Evolutionary conservation across 495 filamentous ascomycete species (phyloP).

Genomic region (Neurospora sublineolata): DNA sequence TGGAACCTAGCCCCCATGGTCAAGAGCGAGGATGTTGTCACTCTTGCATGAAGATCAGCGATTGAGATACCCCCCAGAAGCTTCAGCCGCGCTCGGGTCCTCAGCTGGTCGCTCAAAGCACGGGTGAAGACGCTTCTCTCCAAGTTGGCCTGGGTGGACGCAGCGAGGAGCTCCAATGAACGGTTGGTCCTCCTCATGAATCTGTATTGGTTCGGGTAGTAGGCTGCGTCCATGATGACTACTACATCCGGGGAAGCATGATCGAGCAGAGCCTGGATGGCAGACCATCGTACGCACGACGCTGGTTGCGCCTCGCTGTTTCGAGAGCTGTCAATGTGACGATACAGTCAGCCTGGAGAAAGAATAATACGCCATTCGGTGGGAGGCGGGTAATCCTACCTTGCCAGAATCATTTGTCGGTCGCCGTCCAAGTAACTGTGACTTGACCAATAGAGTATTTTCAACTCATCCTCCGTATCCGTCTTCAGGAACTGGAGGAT

Average conservation of each 20-base stretch:
- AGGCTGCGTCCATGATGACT: conserved; percentile 41
- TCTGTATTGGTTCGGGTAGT: conserved; percentile 25
- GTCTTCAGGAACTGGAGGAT: conserved; percentile 22
- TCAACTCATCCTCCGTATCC: conserved; percentile 23
- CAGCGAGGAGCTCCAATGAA: conserved; percentile 36
- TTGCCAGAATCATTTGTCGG: conserved; percentile 37
- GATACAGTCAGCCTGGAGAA: conserved; percentile 4
- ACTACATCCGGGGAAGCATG: conserved; percentile 32
- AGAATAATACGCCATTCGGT: background rate
- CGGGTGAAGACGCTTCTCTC: conserved; percentile 35
- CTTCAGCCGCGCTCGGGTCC: conserved; percentile 26
- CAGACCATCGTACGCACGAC: conserved; percentile 34
- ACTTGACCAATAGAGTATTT: conserved; percentile 38
- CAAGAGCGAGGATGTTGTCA: background rate
- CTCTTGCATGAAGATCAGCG: conserved; percentile 34
- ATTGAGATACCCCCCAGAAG: conserved; percentile 28
- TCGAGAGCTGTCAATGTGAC: conserved; percentile 23
- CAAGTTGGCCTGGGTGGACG: conserved; percentile 34
- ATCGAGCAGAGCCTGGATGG: conserved; percentile 36
- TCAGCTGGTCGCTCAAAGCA: conserved; percentile 30
- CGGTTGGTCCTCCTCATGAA: background rate
- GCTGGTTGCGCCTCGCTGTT: conserved; percentile 21
- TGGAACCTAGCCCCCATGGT: conserved; percentile 24
- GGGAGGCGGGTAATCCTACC: conserved; percentile 15
- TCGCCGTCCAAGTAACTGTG: conserved; percentile 35